Evolutionary conservation across 2,329 filamentous ascomycete genomes (phyloP).

Genomic region (Bisporella sp.): DNA sequence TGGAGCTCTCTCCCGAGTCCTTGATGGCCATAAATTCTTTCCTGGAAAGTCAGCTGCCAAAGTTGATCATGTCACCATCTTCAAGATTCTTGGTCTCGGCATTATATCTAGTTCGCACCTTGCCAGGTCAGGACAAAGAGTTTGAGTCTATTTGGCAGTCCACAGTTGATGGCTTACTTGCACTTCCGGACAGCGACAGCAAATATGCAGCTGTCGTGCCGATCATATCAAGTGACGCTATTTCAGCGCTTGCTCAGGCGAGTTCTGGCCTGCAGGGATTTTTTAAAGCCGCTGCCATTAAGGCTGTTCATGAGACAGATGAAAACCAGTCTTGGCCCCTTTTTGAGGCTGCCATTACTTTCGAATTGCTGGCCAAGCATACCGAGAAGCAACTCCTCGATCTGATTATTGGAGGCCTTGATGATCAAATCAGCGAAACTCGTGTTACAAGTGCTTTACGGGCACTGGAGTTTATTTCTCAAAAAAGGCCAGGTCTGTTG

Average conservation of each 20-base stretch:
- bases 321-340: conserved; percentile 34
- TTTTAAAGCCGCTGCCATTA: conserved; percentile 34
- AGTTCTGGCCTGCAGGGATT: conserved; percentile 39
- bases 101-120: conserved; percentile 48
- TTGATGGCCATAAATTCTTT: conserved; percentile 41
- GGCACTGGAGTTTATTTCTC: conserved; percentile 42
- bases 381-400: conserved; percentile 26
- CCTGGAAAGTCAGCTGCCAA: conserved; percentile 46
- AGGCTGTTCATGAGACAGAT: conserved; percentile 29
- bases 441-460: conserved; percentile 30
- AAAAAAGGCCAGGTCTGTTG: conserved; percentile 38
- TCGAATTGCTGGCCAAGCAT: conserved; percentile 12
- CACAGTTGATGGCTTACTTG: conserved; percentile 37
- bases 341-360: conserved; percentile 40
- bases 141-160: conserved; percentile 19
- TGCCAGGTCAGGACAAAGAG: conserved; percentile 28
- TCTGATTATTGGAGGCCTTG: conserved; percentile 24
- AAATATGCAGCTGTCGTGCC: conserved; percentile 32
- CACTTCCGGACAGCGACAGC: conserved; percentile 19
- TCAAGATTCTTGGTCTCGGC: conserved; percentile 58
- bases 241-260: conserved; percentile 31
- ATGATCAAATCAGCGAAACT: conserved; percentile 2
- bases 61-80: conserved; percentile 62
- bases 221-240: conserved; percentile 40
- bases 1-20: conserved; percentile 35